phyloP scores from a whole-genome alignment of 1,284 basidiomycete genomes.

The Athelia psychrophila region DNA sequence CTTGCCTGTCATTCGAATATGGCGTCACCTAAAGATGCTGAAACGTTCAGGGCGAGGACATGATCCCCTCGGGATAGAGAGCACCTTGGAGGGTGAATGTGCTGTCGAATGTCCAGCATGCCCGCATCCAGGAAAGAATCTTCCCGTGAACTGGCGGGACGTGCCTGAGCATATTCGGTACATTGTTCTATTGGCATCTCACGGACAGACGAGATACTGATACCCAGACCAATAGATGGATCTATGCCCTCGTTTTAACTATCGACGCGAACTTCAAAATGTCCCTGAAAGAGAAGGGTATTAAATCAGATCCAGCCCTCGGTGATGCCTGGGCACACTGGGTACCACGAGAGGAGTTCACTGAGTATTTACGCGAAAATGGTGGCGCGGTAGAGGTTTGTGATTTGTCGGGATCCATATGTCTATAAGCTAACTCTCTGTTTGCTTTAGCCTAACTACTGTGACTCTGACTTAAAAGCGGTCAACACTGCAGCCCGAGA shows the following conservation, averaged over 20 bases:
- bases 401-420: slow-evolving; percentile 14
- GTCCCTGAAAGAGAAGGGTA: slow-evolving; percentile 4
- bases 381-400: slow-evolving; percentile 18
- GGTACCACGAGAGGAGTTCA: slow-evolving; percentile 2
- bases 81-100: slow-evolving; percentile 22
- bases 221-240: slow-evolving; percentile 5
- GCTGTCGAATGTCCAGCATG: slow-evolving; percentile 33
- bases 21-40: slow-evolving; percentile 26
- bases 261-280: slow-evolving; percentile 12
- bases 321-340: slow-evolving; percentile 7
- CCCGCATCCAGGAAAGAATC: slow-evolving; percentile 28
- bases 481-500: slow-evolving; percentile 11
- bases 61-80: slow-evolving; percentile 13
- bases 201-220: not conserved
- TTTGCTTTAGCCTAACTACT: not conserved
- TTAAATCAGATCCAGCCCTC: slow-evolving; percentile 11
- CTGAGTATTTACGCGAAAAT: not conserved
- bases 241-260: slow-evolving; percentile 8
- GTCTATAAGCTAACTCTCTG: slow-evolving; percentile 3
- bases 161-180: slow-evolving; percentile 13
- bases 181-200: not conserved
- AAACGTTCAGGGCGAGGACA: slow-evolving; percentile 30
- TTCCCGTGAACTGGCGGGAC: slow-evolving; percentile 23
- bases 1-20: slow-evolving; percentile 22
- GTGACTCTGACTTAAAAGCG: slow-evolving; percentile 13